These are phyloP conservation scores for Dioscorea alata DNA, from an alignment of 106 monocot genomes.

Conservation along the genomic window DNA sequence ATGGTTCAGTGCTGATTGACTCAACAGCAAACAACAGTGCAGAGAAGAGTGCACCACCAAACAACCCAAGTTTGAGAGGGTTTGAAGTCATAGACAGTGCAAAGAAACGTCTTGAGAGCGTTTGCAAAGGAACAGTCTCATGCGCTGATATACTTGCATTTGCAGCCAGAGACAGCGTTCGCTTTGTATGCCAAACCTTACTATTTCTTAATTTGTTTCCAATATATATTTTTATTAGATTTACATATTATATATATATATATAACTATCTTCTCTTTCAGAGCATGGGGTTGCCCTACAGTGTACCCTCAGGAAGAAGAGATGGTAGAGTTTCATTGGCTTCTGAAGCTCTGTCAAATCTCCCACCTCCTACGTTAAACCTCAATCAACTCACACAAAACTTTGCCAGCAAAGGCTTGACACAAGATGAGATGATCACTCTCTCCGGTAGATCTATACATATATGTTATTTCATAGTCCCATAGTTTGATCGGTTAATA, in stretches of 20 bases:
- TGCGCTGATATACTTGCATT: conserved; percentile 33
- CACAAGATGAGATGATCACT: conserved; percentile 1
- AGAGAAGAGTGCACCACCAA: conserved; percentile 22
- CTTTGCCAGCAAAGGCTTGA: background rate
- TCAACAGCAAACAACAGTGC: conserved; percentile 22
- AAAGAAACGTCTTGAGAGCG: conserved; percentile 16
- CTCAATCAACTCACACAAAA: background rate
- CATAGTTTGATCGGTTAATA: background rate
- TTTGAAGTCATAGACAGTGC: conserved; percentile 23
- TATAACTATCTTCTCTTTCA: background rate
- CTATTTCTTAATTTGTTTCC: too few relatives aligned
- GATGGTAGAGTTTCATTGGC: conserved; percentile 1
- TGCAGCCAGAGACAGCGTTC: conserved; percentile 20
- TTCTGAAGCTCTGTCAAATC: background rate
- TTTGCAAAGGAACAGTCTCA: conserved; percentile 24
- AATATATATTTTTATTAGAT: background rate
- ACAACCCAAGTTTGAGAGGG: conserved; percentile 16
- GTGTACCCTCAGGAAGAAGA: background rate
- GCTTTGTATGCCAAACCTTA: background rate
- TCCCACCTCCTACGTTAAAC: background rate
- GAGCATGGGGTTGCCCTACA: background rate
- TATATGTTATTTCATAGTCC: background rate
- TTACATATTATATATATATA: background rate
- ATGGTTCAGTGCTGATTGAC: conserved; percentile 20
- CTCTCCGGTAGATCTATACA: background rate